These are phyloP conservation scores for Trichoderma reesei DNA, from an alignment of 495 filamentous ascomycete species.

Conservation along the genomic window DNA sequence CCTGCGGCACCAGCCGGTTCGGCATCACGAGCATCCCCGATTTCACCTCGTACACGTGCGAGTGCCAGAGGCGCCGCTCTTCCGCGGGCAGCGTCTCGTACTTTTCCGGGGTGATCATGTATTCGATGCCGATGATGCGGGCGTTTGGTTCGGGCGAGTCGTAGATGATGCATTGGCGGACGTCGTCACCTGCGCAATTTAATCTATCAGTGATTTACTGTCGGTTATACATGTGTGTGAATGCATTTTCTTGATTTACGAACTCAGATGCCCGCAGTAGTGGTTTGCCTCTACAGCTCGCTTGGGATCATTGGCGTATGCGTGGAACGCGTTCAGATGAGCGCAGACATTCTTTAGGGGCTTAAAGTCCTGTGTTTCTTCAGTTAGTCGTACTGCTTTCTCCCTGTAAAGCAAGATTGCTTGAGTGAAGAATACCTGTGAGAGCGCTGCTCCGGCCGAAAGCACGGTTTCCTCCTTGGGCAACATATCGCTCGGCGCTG, in stretches of 20 bases:
- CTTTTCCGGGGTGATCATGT: slow-evolving; percentile 72
- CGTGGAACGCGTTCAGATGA: slow-evolving; percentile 78
- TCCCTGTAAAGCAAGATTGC: background rate
- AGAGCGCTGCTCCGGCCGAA: background rate
- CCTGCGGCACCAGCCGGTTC: slow-evolving; percentile 45
- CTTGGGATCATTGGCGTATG: slow-evolving; percentile 58
- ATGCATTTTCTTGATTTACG: slow-evolving; percentile 18
- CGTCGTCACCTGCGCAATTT: slow-evolving; percentile 18
- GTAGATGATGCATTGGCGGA: slow-evolving; percentile 80
- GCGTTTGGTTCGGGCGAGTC: slow-evolving; percentile 56
- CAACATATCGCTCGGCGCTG: background rate
- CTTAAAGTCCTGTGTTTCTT: slow-evolving; percentile 45
- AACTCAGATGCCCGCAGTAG: slow-evolving; percentile 73
- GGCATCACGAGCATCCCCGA: slow-evolving; percentile 83
- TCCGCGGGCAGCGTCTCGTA: slow-evolving; percentile 52
- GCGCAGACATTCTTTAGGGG: slow-evolving; percentile 73
- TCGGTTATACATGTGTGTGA: background rate
- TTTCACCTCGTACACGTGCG: slow-evolving; percentile 81
- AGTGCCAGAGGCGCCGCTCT: slow-evolving; percentile 71
- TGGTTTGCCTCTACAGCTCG: slow-evolving; percentile 72
- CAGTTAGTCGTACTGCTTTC: background rate
- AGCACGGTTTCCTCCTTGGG: background rate
- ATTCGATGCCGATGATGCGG: slow-evolving; percentile 77
- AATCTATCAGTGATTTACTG: no score
- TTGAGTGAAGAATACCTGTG: background rate